Evolutionary conservation across 306 rosid genomes (phyloP).

Genomic region (Fragaria ananassa): DNA sequence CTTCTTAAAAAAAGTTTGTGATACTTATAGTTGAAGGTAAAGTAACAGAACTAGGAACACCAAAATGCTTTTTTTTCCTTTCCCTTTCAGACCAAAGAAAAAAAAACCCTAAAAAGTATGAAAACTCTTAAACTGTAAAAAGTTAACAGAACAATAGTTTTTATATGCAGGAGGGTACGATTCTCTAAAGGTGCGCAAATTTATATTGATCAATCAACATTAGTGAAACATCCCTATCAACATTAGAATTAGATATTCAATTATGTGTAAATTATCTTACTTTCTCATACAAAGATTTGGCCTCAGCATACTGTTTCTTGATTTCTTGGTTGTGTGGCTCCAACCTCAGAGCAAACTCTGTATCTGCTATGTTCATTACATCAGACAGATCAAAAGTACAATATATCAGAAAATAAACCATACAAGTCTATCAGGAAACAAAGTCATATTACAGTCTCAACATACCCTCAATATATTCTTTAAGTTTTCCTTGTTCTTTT

Average conservation of each 20-base stretch:
- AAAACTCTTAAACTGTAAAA: not conserved
- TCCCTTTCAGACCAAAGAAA: not conserved
- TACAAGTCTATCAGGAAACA: not conserved
- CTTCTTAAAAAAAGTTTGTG: not conserved
- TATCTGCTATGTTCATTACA: constrained; percentile 60
- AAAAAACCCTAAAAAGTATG: not conserved
- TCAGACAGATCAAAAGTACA: constrained; percentile 31
- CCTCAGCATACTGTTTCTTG: constrained; percentile 82
- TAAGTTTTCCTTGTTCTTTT: constrained; percentile 79
- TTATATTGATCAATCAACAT: not conserved
- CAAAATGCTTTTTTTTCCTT: not conserved
- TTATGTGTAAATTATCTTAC: constrained; percentile 39
- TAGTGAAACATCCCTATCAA: not conserved
- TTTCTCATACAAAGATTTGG: constrained; percentile 70
- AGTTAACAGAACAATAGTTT: not conserved
- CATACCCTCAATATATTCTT: constrained; percentile 82
- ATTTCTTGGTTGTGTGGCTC: constrained; percentile 90
- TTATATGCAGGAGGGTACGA: not conserved
- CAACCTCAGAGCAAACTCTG: constrained; percentile 86
- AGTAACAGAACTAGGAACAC: not conserved
- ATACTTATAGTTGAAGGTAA: not conserved
- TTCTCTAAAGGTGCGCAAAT: not conserved
- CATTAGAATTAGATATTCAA: not conserved
- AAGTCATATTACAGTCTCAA: constrained; percentile 20
- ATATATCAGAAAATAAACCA: constrained; percentile 15